Percentiles rank a stretch among this genome's conserved stretches.
Evolutionary conservation across 2,329 filamentous ascomycete species (phyloP).

Genomic region (Penicillium glabrum): DNA sequence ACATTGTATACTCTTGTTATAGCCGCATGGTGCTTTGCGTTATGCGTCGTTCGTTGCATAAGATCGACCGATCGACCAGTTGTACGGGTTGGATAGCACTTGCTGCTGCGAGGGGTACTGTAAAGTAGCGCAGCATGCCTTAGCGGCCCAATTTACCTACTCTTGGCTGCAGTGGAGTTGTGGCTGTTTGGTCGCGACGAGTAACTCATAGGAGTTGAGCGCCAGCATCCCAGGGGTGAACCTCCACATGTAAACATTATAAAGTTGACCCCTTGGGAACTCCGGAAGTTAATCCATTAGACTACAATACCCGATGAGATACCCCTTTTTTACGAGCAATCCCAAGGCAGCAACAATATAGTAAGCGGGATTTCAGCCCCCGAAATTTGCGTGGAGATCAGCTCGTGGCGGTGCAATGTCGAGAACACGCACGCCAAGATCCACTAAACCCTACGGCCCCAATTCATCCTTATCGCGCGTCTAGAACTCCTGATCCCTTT

Average conservation of each 20-base stretch:
- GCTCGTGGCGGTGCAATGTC: constrained; percentile 20
- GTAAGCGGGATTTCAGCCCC: neutral
- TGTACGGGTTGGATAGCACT: neutral
- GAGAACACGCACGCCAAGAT: constrained; percentile 9
- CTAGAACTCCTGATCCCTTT: constrained; percentile 13
- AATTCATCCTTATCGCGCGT: constrained; percentile 18
- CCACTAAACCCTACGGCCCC: constrained; percentile 23
- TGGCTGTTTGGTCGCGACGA: neutral
- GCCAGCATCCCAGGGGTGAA: too few species aligned
- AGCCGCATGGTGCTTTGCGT: neutral
- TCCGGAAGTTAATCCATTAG: too few species aligned
- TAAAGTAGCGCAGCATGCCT: neutral
- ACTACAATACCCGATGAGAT: neutral
- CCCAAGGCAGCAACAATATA: neutral
- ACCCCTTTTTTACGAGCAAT: neutral
- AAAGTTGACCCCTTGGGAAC: neutral
- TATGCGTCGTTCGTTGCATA: neutral
- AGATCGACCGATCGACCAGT: neutral
- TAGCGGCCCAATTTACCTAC: neutral
- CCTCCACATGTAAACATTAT: neutral
- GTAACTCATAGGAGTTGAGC: neutral
- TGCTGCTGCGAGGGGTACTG: too few species aligned
- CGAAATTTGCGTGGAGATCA: constrained; percentile 2
- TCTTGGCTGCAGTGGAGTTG: neutral
- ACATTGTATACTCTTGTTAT: neutral